A percentile compares a stretch with the other conserved stretches of the same genome.
phyloP scores from a whole-genome alignment of 164 flowering plant genomes.

The Sedum album region DNA sequence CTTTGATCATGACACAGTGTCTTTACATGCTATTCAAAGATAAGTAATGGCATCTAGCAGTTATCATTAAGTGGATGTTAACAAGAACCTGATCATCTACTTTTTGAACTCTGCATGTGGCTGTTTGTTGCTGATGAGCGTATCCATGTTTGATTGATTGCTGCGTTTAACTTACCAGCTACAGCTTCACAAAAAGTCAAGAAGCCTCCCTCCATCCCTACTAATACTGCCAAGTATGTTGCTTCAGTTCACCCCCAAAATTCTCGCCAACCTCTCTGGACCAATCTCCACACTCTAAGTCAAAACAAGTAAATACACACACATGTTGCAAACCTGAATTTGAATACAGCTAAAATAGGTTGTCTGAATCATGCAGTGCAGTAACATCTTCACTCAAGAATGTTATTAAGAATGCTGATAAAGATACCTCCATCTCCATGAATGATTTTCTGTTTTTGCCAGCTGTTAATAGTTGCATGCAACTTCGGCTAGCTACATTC shows the following conservation, averaged over 20 bases:
- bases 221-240: not conserved
- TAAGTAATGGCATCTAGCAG: not conserved
- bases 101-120: not conserved
- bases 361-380: not conserved
- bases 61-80: not conserved
- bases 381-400: not conserved
- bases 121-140: not conserved
- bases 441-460: not conserved
- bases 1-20: not conserved
- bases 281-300: not conserved
- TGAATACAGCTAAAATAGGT: not conserved
- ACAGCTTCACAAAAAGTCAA: constrained; percentile 2
- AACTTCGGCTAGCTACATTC: not conserved
- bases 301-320: not conserved
- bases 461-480: not conserved
- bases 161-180: not conserved
- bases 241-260: not conserved
- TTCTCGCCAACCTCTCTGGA: not conserved
- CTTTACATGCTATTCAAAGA: no score
- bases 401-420: not conserved
- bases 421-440: not conserved
- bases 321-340: not conserved
- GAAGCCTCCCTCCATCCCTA: not conserved
- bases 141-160: not conserved
- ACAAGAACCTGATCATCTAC: not conserved